Evolutionary conservation across 139 green algal genomes (phyloP).

Genomic region (Chlorella sorokiniana): DNA sequence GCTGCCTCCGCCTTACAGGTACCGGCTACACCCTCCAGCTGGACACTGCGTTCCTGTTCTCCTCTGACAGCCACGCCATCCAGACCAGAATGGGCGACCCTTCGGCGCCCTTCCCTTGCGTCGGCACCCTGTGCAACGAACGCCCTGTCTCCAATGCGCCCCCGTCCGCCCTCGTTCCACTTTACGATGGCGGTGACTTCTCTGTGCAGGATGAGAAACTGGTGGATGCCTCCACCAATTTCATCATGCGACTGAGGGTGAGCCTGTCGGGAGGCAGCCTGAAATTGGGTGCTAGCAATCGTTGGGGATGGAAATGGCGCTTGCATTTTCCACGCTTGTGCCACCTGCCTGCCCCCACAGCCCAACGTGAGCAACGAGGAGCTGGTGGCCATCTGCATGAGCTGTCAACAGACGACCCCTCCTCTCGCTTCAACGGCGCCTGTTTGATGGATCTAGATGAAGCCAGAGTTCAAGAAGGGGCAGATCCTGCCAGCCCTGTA

Average conservation of each 20-base stretch:
- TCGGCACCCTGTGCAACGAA: background rate
- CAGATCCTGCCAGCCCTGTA: background rate
- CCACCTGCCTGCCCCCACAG: background rate
- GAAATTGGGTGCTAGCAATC: background rate
- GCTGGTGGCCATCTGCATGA: constrained; percentile 46
- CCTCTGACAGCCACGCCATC: background rate
- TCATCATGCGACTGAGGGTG: constrained; percentile 55
- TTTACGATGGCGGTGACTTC: background rate
- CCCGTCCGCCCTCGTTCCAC: background rate
- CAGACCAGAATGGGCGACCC: background rate
- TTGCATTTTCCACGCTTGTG: background rate
- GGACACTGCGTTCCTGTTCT: constrained; percentile 20
- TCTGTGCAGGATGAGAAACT: background rate
- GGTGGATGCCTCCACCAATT: constrained; percentile 7
- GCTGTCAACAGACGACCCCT: constrained; percentile 9
- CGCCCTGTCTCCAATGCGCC: background rate
- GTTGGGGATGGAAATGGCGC: background rate
- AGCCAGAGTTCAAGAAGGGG: background rate
- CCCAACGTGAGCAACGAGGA: constrained; percentile 16
- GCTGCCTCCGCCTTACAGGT: constrained; percentile 14
- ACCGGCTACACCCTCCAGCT: constrained; percentile 25
- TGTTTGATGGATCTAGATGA: constrained; percentile 16
- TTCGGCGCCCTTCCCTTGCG: constrained; percentile 9
- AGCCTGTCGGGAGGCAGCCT: background rate
- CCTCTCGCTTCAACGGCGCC: constrained; percentile 32